Percentiles rank a stretch among this genome's conserved stretches.
Conservation (phyloP, 768 basidiomycete genomes). For the Collybia sp. region DNA sequence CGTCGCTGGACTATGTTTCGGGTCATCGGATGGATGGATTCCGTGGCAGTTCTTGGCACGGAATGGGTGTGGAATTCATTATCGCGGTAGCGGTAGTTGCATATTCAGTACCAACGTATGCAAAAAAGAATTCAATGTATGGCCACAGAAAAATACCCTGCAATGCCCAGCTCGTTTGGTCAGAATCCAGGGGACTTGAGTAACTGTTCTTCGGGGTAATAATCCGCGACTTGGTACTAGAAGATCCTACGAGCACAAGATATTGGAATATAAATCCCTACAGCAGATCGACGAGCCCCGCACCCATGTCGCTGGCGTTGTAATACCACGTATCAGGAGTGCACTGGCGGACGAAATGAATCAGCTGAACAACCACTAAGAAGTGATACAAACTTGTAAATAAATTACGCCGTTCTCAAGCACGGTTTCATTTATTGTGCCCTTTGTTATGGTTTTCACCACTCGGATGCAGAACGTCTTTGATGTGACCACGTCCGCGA, state of each 20-base stretch:
- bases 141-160: too few relatives aligned
- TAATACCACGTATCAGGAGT: conserved; percentile 18
- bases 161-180: too few relatives aligned
- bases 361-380: not conserved
- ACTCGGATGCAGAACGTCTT: conserved; percentile 34
- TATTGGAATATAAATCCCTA: conserved; percentile 3
- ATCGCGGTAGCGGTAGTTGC: too few relatives aligned
- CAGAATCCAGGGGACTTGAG: too few relatives aligned
- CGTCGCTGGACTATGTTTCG: conserved; percentile 63
- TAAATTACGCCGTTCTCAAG: conserved; percentile 31
- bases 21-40: conserved; percentile 79
- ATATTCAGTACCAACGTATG: too few relatives aligned
- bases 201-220: too few relatives aligned
- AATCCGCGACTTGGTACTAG: too few relatives aligned
- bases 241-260: too few relatives aligned
- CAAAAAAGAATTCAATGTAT: too few relatives aligned
- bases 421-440: conserved; percentile 22
- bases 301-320: conserved; percentile 17
- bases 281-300: conserved; percentile 18
- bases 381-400: conserved; percentile 22
- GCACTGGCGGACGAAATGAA: conserved; percentile 10
- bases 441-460: conserved; percentile 24
- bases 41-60: conserved; percentile 38
- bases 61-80: too few relatives aligned
- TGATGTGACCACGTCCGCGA: conserved; percentile 26